Conservation (phyloP, 2,329 filamentous ascomycete genomes). For the Ascochyta rabiei region DNA sequence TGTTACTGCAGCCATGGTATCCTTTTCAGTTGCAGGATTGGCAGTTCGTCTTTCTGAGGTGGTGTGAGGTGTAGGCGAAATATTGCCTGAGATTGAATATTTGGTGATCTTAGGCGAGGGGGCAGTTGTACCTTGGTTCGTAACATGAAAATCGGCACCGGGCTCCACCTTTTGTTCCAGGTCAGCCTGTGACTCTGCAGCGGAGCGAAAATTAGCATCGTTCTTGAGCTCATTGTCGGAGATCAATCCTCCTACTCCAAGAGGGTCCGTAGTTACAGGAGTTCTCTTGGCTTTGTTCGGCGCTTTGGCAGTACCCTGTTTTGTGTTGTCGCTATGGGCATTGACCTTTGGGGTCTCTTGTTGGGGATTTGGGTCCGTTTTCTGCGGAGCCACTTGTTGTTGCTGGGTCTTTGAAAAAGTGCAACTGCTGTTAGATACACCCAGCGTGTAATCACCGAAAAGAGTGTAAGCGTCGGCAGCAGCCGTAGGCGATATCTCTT, state of each 20-base stretch:
- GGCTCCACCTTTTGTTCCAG: conserved; percentile 1
- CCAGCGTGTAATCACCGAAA: background rate
- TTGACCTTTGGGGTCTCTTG: background rate
- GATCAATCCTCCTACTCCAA: conserved; percentile 1
- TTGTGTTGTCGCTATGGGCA: background rate
- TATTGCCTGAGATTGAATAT: background rate
- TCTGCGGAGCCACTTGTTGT: background rate
- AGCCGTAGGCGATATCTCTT: background rate
- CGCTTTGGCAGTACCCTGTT: background rate
- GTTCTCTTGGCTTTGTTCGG: background rate
- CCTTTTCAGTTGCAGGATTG: background rate
- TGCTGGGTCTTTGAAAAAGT: background rate
- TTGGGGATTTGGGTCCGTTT: background rate
- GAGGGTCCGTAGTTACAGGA: background rate
- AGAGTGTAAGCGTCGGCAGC: background rate
- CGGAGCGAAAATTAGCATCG: conserved; percentile 32
- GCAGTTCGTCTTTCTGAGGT: background rate
- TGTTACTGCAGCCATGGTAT: background rate
- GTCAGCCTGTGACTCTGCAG: conserved; percentile 27
- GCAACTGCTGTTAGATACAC: background rate
- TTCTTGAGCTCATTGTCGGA: conserved; percentile 35
- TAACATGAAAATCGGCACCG: background rate
- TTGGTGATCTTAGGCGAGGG: background rate
- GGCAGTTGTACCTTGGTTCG: conserved; percentile 9
- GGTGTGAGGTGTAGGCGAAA: background rate